Percentiles rank a stretch among this genome's conserved stretches.
These are phyloP conservation scores for Tricholoma bakamatsutake DNA, from an alignment of 768 basidiomycete genomes.

Conservation along the genomic window DNA sequence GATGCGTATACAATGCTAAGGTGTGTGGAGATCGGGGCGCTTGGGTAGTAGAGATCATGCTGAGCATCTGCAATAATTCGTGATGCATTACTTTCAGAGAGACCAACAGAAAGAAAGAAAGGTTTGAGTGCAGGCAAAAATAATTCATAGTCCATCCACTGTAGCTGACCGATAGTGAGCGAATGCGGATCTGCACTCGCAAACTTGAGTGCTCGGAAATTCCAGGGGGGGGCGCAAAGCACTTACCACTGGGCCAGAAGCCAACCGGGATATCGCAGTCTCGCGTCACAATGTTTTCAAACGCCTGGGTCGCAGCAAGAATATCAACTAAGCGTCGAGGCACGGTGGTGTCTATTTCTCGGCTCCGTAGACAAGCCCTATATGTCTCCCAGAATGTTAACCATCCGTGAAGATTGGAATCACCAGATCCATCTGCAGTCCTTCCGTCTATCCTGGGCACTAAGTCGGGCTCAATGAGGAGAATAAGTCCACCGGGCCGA, in stretches of 20 bases:
- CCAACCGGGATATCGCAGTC: slow-evolving; percentile 64
- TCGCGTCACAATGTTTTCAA: slow-evolving; percentile 48
- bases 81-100: slow-evolving; percentile 48
- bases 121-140: slow-evolving; percentile 60
- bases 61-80: slow-evolving; percentile 58
- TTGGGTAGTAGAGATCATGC: slow-evolving; percentile 57
- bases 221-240: slow-evolving; percentile 4
- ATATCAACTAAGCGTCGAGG: slow-evolving; percentile 49
- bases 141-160: slow-evolving; percentile 69
- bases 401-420: slow-evolving; percentile 50
- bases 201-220: slow-evolving; percentile 6
- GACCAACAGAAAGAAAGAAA: slow-evolving; percentile 46
- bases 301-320: slow-evolving; percentile 42
- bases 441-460: slow-evolving; percentile 44
- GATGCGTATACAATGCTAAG: slow-evolving; percentile 58
- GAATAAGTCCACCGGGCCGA: slow-evolving; percentile 63
- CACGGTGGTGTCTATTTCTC: slow-evolving; percentile 51
- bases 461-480: slow-evolving; percentile 58
- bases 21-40: slow-evolving; percentile 42
- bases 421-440: slow-evolving; percentile 10
- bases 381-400: slow-evolving; percentile 59
- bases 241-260: slow-evolving; percentile 58
- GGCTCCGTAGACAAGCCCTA: slow-evolving; percentile 43
- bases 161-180: slow-evolving; percentile 62
- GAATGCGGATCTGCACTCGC: slow-evolving; percentile 42